Evolutionary conservation across 257 asterid species (phyloP), one percentile per base, ranked within the genome.

Genomic region (Salvia hispanica): DNA sequence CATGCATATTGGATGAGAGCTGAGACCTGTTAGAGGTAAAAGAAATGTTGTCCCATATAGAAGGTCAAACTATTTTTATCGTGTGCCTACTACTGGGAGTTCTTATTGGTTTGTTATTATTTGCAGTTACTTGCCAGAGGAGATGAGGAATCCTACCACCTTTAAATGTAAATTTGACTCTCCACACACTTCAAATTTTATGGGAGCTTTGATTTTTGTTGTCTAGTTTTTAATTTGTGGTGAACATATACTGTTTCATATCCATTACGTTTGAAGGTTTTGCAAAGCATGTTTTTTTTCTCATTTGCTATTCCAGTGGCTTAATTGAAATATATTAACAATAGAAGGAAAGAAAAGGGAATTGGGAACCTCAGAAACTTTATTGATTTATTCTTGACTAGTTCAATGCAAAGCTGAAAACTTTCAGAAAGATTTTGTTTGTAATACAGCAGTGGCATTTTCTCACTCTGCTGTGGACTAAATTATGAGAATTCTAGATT

Each of bases 111-210:
- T 66, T 65, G 45, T 58, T 72, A 50, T 78, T 13, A 45, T 69
- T 62, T 81, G 67, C 88, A 92, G 96, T 66, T 85, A 89, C 79
- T 83, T 92, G 76, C 98, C 96, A 2, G 95, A 87, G 86, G 96
- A 92, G 81, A 87, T 92, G 96, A 84, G 98, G 79, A 85, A 91
- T 71, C 96, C 97, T 12, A 77, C 87, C 60, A 82, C 96, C 62
- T 86, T 88, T 76, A 88, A 86, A 71, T 91, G 97, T 88, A 71
- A 83, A 95, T 81, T 64, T 57, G 5, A 64, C 61, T 15, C 52
- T 62, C 54, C 47, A 61, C 33, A 53, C 15, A 40, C 44, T 15
- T 16, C 28, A n/a, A 69, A 43, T 21, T 14, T 52, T 28, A 6
- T 4, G 56, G 47, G 40, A 54, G 43, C 45, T 37, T 25, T 6